A percentile compares a stretch with the other conserved stretches of the same genome.
phyloP scores from a whole-genome alignment of 805 yeast species.

The Wickerhamomyces queroliae region DNA sequence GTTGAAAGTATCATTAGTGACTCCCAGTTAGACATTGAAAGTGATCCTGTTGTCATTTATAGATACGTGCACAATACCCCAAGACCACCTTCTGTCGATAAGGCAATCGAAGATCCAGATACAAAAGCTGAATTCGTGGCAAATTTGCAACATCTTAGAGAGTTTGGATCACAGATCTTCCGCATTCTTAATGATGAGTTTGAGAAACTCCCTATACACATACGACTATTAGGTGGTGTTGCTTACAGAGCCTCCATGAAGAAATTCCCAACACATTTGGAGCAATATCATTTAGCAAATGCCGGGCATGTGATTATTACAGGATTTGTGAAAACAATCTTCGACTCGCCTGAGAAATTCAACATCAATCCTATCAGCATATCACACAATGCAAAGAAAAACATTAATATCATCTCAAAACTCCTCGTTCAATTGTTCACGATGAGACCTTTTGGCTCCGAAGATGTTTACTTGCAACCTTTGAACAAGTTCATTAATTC shows the following conservation, averaged over 20 bases:
- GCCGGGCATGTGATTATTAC: constrained; percentile 62
- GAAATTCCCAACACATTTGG: constrained; percentile 52
- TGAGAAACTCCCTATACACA: constrained; percentile 45
- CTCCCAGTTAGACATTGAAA: constrained; percentile 56
- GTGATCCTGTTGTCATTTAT: constrained; percentile 67
- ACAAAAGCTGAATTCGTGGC: constrained; percentile 65
- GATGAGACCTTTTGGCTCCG: constrained; percentile 58
- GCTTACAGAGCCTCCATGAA: constrained; percentile 33
- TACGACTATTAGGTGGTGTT: constrained; percentile 49
- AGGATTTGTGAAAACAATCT: constrained; percentile 42
- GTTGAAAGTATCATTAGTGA: constrained; percentile 29
- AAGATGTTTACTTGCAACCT: constrained; percentile 70
- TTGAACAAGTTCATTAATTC: constrained; percentile 64
- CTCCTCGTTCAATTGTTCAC: constrained; percentile 60
- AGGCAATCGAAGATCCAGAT: constrained; percentile 75
- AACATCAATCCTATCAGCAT: constrained; percentile 35
- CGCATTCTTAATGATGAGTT: constrained; percentile 41
- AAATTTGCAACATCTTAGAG: constrained; percentile 73
- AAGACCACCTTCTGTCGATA: constrained; percentile 43
- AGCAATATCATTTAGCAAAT: constrained; percentile 54
- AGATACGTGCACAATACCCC: constrained; percentile 31
- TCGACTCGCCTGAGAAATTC: constrained; percentile 49
- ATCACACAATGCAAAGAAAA: constrained; percentile 28
- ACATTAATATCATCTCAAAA: constrained; percentile 50
- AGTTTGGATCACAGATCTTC: constrained; percentile 56